Evolutionary conservation across 2,329 filamentous ascomycete species (phyloP).

Genomic region (Daldinia eschscholtzii): DNA sequence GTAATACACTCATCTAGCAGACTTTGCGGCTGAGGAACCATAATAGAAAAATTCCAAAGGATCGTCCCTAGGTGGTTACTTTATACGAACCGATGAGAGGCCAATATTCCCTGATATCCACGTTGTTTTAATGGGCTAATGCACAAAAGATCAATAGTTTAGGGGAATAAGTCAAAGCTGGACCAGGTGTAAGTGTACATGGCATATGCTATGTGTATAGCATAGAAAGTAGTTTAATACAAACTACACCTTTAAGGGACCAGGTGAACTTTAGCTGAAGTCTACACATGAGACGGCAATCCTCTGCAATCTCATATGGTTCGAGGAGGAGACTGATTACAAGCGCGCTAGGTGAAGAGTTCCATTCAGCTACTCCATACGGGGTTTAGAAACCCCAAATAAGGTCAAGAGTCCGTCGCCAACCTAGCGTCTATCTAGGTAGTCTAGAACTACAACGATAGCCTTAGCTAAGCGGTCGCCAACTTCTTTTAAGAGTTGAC

Average conservation of each 20-base stretch:
- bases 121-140: constrained; percentile 34
- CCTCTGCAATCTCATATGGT: constrained; percentile 35
- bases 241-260: neutral
- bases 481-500: constrained; percentile 28
- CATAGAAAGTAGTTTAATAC: neutral
- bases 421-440: neutral
- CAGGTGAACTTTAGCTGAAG: neutral
- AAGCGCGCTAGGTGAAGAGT: constrained; percentile 8
- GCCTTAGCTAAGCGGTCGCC: neutral
- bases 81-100: constrained; percentile 33
- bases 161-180: constrained; percentile 5
- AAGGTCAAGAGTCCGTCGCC: neutral
- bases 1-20: constrained; percentile 8
- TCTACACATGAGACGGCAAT: constrained; percentile 18
- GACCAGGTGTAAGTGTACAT: constrained; percentile 20
- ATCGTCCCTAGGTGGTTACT: constrained; percentile 31
- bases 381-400: neutral
- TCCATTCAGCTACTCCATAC: constrained; percentile 22
- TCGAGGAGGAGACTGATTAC: constrained; percentile 18
- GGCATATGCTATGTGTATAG: neutral
- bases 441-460: neutral
- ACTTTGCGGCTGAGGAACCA: constrained; percentile 20
- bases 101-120: constrained; percentile 35
- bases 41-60: constrained; percentile 26
- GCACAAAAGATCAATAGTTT: constrained; percentile 31